Evolutionary conservation across 306 rosid genomes (phyloP).

Genomic region (Inga oerstediana): DNA sequence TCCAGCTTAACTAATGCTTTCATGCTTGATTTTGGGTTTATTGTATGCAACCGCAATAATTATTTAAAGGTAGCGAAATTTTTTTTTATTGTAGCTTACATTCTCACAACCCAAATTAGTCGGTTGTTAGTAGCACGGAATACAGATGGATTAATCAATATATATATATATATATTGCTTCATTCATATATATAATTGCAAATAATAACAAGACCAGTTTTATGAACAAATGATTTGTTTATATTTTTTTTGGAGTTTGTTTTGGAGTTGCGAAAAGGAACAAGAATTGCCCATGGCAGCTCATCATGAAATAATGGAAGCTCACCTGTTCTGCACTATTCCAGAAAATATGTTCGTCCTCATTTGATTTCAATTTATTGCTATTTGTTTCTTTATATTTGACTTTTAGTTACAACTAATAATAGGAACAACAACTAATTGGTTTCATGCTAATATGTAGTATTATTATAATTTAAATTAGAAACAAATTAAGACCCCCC

Average conservation of each 20-base stretch:
- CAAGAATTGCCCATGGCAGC: conserved; percentile 37
- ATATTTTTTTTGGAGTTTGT: conserved; percentile 3
- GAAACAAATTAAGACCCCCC: background rate
- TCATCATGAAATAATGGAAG: conserved; percentile 53
- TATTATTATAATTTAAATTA: background rate
- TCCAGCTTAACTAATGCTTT: too few species aligned
- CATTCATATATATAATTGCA: background rate
- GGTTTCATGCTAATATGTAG: background rate
- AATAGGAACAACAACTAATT: background rate
- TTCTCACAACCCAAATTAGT: too few species aligned
- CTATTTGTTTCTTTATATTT: background rate
- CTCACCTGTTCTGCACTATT: conserved; percentile 40
- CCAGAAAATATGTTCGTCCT: conserved; percentile 5
- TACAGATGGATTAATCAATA: too few species aligned
- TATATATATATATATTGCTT: too few species aligned
- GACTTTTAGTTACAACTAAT: background rate
- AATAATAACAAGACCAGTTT: background rate
- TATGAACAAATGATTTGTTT: background rate
- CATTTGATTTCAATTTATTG: background rate
- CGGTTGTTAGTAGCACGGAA: too few species aligned
- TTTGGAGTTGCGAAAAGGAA: conserved; percentile 33
- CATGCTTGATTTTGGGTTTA: too few species aligned
- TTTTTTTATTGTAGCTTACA: too few species aligned
- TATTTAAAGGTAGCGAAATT: too few species aligned
- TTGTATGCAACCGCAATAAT: too few species aligned